Base-by-base conservation (phyloP, 208 protist species). In the Strigomonas culicis region DNA sequence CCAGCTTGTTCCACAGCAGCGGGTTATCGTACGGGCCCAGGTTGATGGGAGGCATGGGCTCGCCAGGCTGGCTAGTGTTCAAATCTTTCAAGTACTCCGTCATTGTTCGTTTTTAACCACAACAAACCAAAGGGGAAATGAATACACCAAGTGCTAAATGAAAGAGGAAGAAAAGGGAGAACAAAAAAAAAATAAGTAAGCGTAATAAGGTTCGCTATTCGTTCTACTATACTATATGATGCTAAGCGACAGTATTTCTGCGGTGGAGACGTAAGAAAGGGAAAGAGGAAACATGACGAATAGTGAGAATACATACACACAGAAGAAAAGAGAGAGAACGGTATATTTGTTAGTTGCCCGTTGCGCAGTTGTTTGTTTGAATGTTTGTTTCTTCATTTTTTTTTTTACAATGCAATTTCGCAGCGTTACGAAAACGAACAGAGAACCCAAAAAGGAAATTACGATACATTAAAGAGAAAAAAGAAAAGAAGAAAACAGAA, bases 21-120 rank as follows among this genome's bases (percentile, higher is more conserved):
- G 90, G 90, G 65, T 95, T 95, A 75, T 95, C 90, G 70, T 93
- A 95, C 1, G 90, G 90, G 13, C 90, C 90, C 15, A 95, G 74
- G 67, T 95, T 95, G 63, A 93, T 83, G 47, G 90, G 90, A 22
- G 90, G 86, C 60, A 75, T 70, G 34, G 68, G 53, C 53, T 90
- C 86, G 31, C 82, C 90, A 8, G 75, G 64, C 68, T 79, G 75
- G 46, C 64, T 57, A n/a, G 68, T 50, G 22, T 60, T 67, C 57
- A 93, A 64, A 55, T 95, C 90, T 17, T 84, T 87, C 50, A 95
- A 64, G 65, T 95, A 95, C 71, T 93, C 86, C 24, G 86, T 93
- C 89, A 95, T 95, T 10, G 43, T 55, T 19, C 28, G 11, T 46
- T 51, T 13, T 24, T 46, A 59, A 11, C 17, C 17, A 11, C 17